Base-by-base conservation (phyloP, 805 yeast genomes). In the Candida takata region DNA sequence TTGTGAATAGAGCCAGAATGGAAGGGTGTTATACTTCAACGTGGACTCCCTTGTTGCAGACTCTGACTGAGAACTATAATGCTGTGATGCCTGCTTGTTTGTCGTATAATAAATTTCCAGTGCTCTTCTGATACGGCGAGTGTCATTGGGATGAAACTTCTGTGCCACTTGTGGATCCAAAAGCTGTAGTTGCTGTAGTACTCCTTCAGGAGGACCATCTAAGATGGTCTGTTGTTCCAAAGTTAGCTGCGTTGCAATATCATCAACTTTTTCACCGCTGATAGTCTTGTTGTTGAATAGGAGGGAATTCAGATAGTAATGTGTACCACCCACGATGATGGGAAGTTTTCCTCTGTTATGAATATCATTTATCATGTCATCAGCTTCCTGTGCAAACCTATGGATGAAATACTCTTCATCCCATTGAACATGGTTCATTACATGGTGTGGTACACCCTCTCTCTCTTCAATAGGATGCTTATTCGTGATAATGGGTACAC, bases 241-340 rank as follows among this genome's bases (percentile, higher is more conserved):
- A 9, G 66, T 54, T 34, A 57, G 32, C 15, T 31, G 11, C 6
- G 34, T 29, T 20, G 46, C 34, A n/a, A 18, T 14, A 9, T 29
- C 37, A 8, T 26, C 40, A 11, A 10, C 19, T 9, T 18, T 33
- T 3, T 33, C 23, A 3, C 35, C 34, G 11, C 36, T 42, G 0
- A 82, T 69, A 0, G 84, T 78, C 39, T 75, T 77, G 49, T 86
- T 84, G 27, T 72, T 67, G 54, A 88, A 84, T 8, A 85, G 54
- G 7, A 90, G 55, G 8, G 84, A 76, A 57, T 84, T 96, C 25
- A 86, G 63, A 54, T 92, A 92, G 57, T 92, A 92, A 53, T 88
- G 97, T 0, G 98, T 92, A 0, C 98, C 98, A 5, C 98, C 98
- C 2, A 92, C 92, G 0, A 92, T 56, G 3, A 92, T 83, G 0